Evolutionary conservation across 768 basidiomycete species (phyloP).

Genomic region (Russula abietina): DNA sequence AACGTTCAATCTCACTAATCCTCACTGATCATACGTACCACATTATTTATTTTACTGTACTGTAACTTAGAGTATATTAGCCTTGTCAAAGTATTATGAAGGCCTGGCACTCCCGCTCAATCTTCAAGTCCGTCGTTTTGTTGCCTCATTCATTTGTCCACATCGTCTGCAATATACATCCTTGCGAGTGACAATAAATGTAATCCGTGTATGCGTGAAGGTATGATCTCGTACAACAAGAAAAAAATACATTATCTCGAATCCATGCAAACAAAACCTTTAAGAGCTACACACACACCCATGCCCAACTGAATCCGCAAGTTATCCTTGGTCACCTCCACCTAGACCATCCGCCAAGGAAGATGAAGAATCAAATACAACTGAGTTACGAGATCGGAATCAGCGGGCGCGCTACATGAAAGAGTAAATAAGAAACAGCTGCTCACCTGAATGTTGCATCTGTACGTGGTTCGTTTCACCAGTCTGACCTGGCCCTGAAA

Average conservation of each 20-base stretch:
- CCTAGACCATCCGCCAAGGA: slow-evolving; percentile 23
- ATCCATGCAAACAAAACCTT: neutral
- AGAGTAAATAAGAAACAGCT: neutral
- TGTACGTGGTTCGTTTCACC: slow-evolving; percentile 18
- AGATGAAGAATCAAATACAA: slow-evolving; percentile 22
- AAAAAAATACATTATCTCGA: slow-evolving; percentile 8
- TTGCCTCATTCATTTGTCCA: neutral
- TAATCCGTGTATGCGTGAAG: neutral
- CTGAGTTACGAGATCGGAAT: slow-evolving; percentile 3
- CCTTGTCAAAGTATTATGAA: neutral
- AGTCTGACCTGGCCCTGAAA: slow-evolving; percentile 15
- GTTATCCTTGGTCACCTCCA: slow-evolving; percentile 19
- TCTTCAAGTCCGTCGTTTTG: neutral
- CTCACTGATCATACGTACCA: neutral
- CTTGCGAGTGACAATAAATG: neutral
- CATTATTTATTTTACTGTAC: neutral
- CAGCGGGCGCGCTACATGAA: neutral
- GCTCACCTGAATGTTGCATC: slow-evolving; percentile 21
- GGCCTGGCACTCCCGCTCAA: neutral
- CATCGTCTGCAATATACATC: neutral
- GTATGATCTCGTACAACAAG: neutral
- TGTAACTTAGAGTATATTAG: neutral
- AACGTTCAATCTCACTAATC: neutral
- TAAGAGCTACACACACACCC: neutral
- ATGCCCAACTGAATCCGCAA: neutral